phyloP scores from a whole-genome alignment of 2,329 filamentous ascomycete species.

The Fusarium sp. region DNA sequence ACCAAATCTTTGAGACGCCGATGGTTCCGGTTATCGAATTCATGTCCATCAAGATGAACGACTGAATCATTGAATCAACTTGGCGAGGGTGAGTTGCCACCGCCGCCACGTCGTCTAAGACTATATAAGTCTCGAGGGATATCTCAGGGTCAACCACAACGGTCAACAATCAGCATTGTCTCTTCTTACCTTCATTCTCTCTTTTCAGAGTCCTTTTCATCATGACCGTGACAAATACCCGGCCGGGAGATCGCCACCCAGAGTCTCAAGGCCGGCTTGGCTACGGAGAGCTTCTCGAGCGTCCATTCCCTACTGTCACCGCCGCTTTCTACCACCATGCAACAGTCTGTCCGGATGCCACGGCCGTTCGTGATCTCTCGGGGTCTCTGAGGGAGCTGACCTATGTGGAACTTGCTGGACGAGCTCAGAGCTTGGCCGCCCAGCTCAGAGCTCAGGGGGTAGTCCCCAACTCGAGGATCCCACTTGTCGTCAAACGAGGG shows the following conservation, averaged over 20 bases:
- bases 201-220: neutral
- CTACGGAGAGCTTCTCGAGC: constrained; percentile 33
- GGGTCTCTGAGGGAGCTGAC: constrained; percentile 49
- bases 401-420: constrained; percentile 55
- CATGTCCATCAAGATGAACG: constrained; percentile 14
- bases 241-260: constrained; percentile 7
- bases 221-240: constrained; percentile 11
- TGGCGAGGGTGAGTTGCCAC: constrained; percentile 26
- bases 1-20: constrained; percentile 15
- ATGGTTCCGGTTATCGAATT: constrained; percentile 21
- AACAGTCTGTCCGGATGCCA: constrained; percentile 47
- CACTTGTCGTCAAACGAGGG: constrained; percentile 63
- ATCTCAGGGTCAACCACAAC: constrained; percentile 33
- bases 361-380: constrained; percentile 52
- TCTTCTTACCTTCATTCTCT: constrained; percentile 8
- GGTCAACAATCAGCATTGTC: constrained; percentile 31
- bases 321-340: constrained; percentile 52
- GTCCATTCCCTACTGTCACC: constrained; percentile 51
- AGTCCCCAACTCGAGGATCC: constrained; percentile 56
- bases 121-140: constrained; percentile 34
- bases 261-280: constrained; percentile 21
- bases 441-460: constrained; percentile 52
- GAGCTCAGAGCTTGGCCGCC: constrained; percentile 54
- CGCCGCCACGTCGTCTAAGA: constrained; percentile 24
- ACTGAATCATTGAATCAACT: constrained; percentile 16